A percentile compares a stretch with the other conserved stretches of the same genome.
Evolutionary conservation across 768 basidiomycete genomes (phyloP).

Genomic region (Suillus decipiens): DNA sequence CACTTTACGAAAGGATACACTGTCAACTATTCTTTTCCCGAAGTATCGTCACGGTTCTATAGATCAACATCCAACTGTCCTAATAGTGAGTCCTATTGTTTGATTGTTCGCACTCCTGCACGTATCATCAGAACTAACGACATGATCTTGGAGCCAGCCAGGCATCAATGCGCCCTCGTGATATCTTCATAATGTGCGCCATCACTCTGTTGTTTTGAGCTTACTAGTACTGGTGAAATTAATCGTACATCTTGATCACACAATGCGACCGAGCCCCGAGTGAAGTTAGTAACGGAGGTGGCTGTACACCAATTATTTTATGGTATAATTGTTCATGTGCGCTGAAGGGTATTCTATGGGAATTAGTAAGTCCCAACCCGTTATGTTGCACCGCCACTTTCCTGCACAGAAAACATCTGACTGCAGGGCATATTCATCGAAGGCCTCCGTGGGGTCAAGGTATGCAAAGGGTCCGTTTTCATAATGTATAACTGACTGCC

Average conservation of each 20-base stretch:
- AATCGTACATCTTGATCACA: neutral
- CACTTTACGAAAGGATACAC: conserved; percentile 39
- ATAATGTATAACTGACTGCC: neutral
- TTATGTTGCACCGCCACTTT: neutral
- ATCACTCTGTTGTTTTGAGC: neutral
- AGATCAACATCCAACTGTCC: no score
- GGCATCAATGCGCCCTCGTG: neutral
- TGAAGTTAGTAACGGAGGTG: neutral
- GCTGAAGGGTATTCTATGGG: neutral
- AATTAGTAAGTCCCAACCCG: neutral
- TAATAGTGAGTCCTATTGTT: neutral
- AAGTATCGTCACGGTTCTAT: neutral
- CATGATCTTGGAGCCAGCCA: neutral
- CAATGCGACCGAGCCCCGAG: neutral
- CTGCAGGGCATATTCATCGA: neutral
- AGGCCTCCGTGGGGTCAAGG: neutral
- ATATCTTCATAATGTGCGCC: conserved; percentile 1
- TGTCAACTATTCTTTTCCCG: neutral
- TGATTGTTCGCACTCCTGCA: neutral
- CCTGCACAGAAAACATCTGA: neutral
- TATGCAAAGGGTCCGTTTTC: neutral
- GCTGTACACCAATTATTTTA: neutral
- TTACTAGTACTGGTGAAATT: neutral
- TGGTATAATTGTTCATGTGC: neutral
- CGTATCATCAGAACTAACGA: neutral